Evolutionary conservation across 352 stramenopile genomes (phyloP), one percentile per base, ranked within the genome.

Genomic region (Achlya hypogyna): DNA sequence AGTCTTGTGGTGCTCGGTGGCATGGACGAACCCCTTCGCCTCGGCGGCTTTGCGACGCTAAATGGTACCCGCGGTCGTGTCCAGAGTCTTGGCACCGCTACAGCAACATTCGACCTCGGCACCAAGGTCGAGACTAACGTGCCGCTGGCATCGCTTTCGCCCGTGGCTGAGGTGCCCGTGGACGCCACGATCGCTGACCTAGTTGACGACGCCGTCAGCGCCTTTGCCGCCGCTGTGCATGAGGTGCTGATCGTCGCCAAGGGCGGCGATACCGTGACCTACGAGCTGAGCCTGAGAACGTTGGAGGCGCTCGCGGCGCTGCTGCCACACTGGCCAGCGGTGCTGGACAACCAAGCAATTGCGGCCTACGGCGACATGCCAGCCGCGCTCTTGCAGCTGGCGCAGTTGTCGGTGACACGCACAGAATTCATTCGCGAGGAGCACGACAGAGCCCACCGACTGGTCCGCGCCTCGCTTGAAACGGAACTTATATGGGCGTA

Each of bases 331-430:
- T 83, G 84, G 69, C 71, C 76, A 23, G 80, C 81, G 5, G 62
- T 91, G 18, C 78, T 89, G 27, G 77, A 88, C 56, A 88, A 86
- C 51, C 76, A 86, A 68, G 69, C 81, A 45, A 78, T 84, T 23
- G 84, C 79, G 28, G 75, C 77, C 31, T 80, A 84, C 68, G 81
- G 82, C 0, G 86, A 87, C 63, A 72, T 78, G 45, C 79, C 82
- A 18, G 62, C 73, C 2, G 72, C 84, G 51, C 70, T 91, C 43
- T 84, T 89, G 29, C 72, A 86, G 45, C 66, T 91, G 31, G 82
- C 82, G 2, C 80, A 89, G 42, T 71, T 81, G 45, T 86, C 74
- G 27, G 65, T 78, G 23, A 72, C n/a, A 6, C 10, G 40, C 12
- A 52, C 23, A 3, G 18, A n/a, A 29, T 64, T 34, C 27, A 23